phyloP scores from a whole-genome alignment of 257 asterid species.

The Penstemon newberryi region DNA sequence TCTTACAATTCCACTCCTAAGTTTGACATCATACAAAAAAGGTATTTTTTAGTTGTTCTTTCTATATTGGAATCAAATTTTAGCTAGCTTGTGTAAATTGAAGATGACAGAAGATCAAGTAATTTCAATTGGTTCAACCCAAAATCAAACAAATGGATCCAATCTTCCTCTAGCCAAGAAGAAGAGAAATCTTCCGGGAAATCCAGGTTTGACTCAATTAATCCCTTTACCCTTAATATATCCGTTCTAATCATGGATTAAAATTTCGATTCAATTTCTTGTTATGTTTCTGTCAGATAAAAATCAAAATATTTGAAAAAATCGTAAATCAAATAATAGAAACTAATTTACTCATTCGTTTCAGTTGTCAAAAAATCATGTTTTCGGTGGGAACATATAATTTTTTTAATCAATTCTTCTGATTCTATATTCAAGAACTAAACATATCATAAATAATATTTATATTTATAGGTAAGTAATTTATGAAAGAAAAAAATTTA shows the following conservation, averaged over 20 bases:
- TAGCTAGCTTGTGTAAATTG: background rate
- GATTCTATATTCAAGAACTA: no score
- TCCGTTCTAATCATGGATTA: no score
- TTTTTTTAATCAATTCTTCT: no score
- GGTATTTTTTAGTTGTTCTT: slow-evolving; percentile 38
- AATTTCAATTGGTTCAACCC: slow-evolving; percentile 44
- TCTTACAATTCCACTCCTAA: slow-evolving; percentile 24
- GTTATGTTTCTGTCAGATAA: no score
- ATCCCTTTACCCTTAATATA: background rate
- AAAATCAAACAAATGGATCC: slow-evolving; percentile 44
- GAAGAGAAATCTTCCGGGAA: slow-evolving; percentile 93
- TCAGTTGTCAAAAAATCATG: no score
- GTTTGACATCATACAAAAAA: slow-evolving; percentile 43
- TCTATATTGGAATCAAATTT: slow-evolving; percentile 7
- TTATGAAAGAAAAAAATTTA: no score
- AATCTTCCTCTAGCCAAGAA: slow-evolving; percentile 57
- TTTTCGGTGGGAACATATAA: no score
- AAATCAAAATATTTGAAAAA: no score
- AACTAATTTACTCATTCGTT: no score
- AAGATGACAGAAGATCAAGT: slow-evolving; percentile 68
- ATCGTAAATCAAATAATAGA: no score
- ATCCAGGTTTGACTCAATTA: slow-evolving; percentile 53
- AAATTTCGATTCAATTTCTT: background rate
- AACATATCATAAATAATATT: no score
- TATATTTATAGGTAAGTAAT: no score